Percentiles rank a stretch among this genome's conserved stretches.
Conservation (phyloP, 2,329 filamentous ascomycete genomes). For the Beauveria varroae region DNA sequence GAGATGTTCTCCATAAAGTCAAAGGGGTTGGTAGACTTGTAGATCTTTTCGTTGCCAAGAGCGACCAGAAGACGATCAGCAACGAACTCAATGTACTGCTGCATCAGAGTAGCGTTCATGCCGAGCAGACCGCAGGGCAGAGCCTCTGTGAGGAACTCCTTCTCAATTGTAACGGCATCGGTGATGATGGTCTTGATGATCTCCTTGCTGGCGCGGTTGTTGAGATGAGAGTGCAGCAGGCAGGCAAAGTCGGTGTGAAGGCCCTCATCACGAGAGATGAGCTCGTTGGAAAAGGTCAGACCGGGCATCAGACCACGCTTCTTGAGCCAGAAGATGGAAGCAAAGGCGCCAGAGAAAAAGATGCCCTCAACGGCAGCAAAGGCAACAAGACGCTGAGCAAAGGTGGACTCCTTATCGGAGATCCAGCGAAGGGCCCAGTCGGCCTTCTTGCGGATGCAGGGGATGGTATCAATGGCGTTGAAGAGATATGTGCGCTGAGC, state of each 20-base stretch:
- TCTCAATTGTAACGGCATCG: slow-evolving; percentile 89
- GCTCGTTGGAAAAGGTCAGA: slow-evolving; percentile 98
- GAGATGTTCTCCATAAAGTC: slow-evolving; percentile 99
- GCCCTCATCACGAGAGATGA: slow-evolving; percentile 98
- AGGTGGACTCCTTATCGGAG: slow-evolving; percentile 84
- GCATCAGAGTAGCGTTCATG: slow-evolving; percentile 97
- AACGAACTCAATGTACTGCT: slow-evolving; percentile 99
- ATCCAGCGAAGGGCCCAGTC: slow-evolving; percentile 98
- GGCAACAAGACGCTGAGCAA: slow-evolving; percentile 89
- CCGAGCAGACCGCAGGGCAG: slow-evolving; percentile 87
- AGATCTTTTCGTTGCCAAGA: slow-evolving; percentile 89
- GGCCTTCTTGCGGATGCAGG: slow-evolving; percentile 96
- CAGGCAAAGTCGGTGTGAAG: slow-evolving; percentile 99
- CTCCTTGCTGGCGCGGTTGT: slow-evolving; percentile 78
- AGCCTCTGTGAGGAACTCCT: slow-evolving; percentile 96
- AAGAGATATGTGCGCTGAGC: slow-evolving; percentile 91
- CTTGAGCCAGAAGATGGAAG: slow-evolving; percentile 99
- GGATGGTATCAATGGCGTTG: slow-evolving; percentile 98
- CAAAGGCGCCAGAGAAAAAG: slow-evolving; percentile 98
- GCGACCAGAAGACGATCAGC: slow-evolving; percentile 89
- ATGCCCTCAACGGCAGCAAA: slow-evolving; percentile 98
- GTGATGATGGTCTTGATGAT: slow-evolving; percentile 82
- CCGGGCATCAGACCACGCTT: slow-evolving; percentile 99
- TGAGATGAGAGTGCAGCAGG: slow-evolving; percentile 93
- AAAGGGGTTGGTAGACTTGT: slow-evolving; percentile 91